phyloP scores from a whole-genome alignment of 192 early-diverging fungal species.

The Dissophora globulifera region DNA sequence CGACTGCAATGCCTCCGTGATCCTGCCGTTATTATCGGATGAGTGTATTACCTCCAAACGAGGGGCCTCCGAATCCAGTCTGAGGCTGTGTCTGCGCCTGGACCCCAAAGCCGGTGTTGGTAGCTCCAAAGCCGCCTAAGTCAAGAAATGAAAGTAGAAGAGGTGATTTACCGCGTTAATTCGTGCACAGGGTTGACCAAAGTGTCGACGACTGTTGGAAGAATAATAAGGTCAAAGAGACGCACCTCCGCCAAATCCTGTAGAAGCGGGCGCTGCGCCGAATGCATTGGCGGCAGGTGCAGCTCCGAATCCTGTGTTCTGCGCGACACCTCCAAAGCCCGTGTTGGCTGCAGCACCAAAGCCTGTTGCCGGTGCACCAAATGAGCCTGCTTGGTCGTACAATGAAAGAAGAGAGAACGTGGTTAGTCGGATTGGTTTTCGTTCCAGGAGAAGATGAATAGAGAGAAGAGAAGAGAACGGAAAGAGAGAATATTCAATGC shows the following conservation, averaged over 20 bases:
- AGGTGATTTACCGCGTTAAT: slow-evolving; percentile 5
- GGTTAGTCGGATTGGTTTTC: no score
- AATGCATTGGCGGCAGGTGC: slow-evolving; percentile 35
- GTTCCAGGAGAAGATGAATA: no score
- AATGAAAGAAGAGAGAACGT: neutral
- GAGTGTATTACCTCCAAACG: slow-evolving; percentile 48
- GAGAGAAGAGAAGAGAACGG: neutral
- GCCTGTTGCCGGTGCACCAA: slow-evolving; percentile 39
- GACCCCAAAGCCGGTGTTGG: slow-evolving; percentile 38
- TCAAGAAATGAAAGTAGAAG: neutral
- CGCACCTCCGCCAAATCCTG: slow-evolving; percentile 46
- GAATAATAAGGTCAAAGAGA: neutral
- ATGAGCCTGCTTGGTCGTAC: slow-evolving; percentile 18
- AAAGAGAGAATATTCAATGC: no score
- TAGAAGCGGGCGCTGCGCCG: slow-evolving; percentile 30
- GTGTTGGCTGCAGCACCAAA: slow-evolving; percentile 39
- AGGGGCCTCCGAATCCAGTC: slow-evolving; percentile 35
- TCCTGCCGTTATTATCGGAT: no score
- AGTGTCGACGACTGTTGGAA: no score
- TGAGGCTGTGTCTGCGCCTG: slow-evolving; percentile 45
- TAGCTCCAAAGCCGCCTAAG: slow-evolving; percentile 48
- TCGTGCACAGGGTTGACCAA: no score
- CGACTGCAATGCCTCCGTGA: no score
- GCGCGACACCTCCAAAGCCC: slow-evolving; percentile 34
- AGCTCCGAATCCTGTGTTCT: slow-evolving; percentile 37